Conservation (phyloP, 805 yeast species). For the Candida nanaspora region DNA sequence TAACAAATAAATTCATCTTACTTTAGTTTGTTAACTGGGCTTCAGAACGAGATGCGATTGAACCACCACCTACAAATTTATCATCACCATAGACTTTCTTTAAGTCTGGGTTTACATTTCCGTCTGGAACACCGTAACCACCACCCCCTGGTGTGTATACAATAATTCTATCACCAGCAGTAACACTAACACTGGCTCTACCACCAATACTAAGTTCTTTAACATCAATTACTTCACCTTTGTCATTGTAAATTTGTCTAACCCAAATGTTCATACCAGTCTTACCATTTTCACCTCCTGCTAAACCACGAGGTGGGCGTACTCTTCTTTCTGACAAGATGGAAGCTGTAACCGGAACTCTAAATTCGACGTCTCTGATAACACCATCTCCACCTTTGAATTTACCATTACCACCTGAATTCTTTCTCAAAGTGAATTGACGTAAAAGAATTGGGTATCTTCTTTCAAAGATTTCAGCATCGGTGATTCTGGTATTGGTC, state of each 20-base stretch:
- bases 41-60: conserved; percentile 21
- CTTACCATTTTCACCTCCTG: conserved; percentile 73
- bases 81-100: conserved; percentile 3
- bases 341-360: conserved; percentile 63
- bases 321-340: conserved; percentile 83
- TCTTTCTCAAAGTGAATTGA: conserved; percentile 60
- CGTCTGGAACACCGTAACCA: conserved; percentile 48
- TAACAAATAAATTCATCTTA: neutral
- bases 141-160: conserved; percentile 85
- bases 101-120: neutral
- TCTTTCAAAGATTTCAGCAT: conserved; percentile 81
- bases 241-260: conserved; percentile 12
- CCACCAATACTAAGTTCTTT: conserved; percentile 56
- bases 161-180: conserved; percentile 60
- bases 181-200: conserved; percentile 51
- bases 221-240: conserved; percentile 22
- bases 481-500: conserved; percentile 91
- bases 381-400: conserved; percentile 82
- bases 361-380: conserved; percentile 75
- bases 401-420: conserved; percentile 79
- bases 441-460: conserved; percentile 76
- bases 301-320: conserved; percentile 75
- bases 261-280: conserved; percentile 52
- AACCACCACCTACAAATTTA: conserved; percentile 21
- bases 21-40: conserved; percentile 22